A percentile compares a stretch with the other conserved stretches of the same genome.
Conservation (phyloP, 2,329 filamentous ascomycete species). For the Fusarium pseudograminearum region DNA sequence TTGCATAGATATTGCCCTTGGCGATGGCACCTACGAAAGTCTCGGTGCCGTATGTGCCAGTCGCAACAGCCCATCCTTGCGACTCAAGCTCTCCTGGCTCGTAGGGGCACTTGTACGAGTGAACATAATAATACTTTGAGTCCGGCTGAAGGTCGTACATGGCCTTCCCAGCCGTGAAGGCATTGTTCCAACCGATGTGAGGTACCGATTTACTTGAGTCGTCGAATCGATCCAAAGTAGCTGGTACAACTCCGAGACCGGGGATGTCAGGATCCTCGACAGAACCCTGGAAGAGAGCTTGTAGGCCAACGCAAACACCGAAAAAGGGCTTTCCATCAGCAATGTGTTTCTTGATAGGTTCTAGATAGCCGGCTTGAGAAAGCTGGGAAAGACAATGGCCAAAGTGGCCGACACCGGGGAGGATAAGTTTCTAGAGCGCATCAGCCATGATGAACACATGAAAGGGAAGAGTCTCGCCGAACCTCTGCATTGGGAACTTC, state of each 20-base stretch:
- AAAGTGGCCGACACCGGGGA: slow-evolving; percentile 97
- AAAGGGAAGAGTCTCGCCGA: slow-evolving; percentile 47
- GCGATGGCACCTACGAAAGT: slow-evolving; percentile 92
- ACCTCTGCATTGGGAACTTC: slow-evolving; percentile 90
- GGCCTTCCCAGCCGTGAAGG: slow-evolving; percentile 68
- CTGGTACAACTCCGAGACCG: slow-evolving; percentile 81
- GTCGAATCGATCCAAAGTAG: slow-evolving; percentile 79
- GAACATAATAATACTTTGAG: slow-evolving; percentile 99
- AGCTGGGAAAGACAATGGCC: slow-evolving; percentile 94
- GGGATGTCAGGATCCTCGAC: slow-evolving; percentile 78
- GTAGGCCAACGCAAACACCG: slow-evolving; percentile 95
- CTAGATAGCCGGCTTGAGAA: slow-evolving; percentile 82
- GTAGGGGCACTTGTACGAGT: slow-evolving; percentile 91
- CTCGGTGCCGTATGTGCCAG: slow-evolving; percentile 86
- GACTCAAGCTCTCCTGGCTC: slow-evolving; percentile 77
- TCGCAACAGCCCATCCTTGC: slow-evolving; percentile 92
- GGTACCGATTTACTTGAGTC: slow-evolving; percentile 88
- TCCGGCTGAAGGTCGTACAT: slow-evolving; percentile 83
- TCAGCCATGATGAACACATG: slow-evolving; percentile 20
- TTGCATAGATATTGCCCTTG: slow-evolving; percentile 86
- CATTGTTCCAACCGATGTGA: slow-evolving; percentile 98
- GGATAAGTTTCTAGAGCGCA: slow-evolving; percentile 80
- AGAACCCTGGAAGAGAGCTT: slow-evolving; percentile 89
- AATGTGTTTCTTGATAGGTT: slow-evolving; percentile 86
- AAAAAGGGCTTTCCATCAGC: slow-evolving; percentile 95